Conservation (phyloP, 2,329 filamentous ascomycete species). For the Chrysoporthe deuterocubensis region DNA sequence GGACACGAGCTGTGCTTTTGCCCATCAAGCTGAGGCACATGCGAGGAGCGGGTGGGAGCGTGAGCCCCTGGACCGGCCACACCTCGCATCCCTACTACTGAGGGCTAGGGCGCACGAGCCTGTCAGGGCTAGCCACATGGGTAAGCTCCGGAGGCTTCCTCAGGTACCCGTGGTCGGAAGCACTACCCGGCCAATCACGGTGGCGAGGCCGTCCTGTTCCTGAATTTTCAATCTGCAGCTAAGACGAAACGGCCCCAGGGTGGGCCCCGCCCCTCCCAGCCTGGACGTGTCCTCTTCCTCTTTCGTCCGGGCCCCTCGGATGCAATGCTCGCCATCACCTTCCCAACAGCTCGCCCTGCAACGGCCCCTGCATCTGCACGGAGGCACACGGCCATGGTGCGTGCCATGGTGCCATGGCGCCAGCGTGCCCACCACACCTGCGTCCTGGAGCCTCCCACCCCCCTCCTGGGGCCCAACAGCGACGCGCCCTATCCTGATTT, state of each 20-base stretch:
- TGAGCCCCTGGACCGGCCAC: slow-evolving; percentile 26
- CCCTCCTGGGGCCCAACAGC: not conserved
- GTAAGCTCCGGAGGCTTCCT: slow-evolving; percentile 34
- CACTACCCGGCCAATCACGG: slow-evolving; percentile 38
- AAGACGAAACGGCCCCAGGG: slow-evolving; percentile 15
- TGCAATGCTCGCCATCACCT: slow-evolving; percentile 3
- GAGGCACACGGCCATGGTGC: not conserved
- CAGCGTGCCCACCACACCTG: not conserved
- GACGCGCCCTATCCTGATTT: not conserved
- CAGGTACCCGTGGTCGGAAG: slow-evolving; percentile 46
- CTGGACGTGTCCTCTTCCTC: slow-evolving; percentile 7
- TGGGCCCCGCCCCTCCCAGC: slow-evolving; percentile 17
- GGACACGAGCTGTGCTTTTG: slow-evolving; percentile 9
- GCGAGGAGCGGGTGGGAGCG: slow-evolving; percentile 9
- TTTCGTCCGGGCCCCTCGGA: not conserved
- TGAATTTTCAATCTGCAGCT: slow-evolving; percentile 27
- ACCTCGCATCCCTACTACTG: slow-evolving; percentile 1
- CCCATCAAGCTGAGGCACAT: slow-evolving; percentile 15
- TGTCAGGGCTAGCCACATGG: slow-evolving; percentile 47
- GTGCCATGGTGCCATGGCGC: not conserved
- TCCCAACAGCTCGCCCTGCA: slow-evolving; percentile 4
- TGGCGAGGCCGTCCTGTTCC: slow-evolving; percentile 24
- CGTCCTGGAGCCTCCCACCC: not conserved
- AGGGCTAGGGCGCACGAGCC: slow-evolving; percentile 31
- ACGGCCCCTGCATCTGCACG: slow-evolving; percentile 7